These are phyloP conservation scores for Leccinum aurantiacum DNA, from an alignment of 768 basidiomycete genomes.

Conservation along the genomic window DNA sequence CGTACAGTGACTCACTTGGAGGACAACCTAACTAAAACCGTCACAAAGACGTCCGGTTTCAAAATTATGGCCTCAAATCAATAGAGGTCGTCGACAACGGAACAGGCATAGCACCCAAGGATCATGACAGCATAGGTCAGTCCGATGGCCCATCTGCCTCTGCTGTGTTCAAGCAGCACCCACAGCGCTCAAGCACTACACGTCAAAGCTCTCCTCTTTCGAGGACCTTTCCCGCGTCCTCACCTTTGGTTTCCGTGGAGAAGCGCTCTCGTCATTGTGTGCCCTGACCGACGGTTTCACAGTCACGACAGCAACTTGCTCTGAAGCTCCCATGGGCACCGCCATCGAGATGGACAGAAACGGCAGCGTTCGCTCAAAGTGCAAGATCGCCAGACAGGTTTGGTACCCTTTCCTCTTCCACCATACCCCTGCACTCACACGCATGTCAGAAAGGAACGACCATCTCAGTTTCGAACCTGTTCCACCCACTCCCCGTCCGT, in stretches of 20 bases:
- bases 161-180: background rate
- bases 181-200: slow-evolving; percentile 86
- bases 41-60: slow-evolving; percentile 81
- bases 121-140: slow-evolving; percentile 79
- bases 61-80: slow-evolving; percentile 76
- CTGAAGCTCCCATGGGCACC: slow-evolving; percentile 76
- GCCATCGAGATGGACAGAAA: slow-evolving; percentile 68
- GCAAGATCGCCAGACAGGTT: slow-evolving; percentile 78
- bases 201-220: slow-evolving; percentile 83
- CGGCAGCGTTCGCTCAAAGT: slow-evolving; percentile 58
- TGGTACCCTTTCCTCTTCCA: slow-evolving; percentile 14
- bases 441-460: slow-evolving; percentile 84
- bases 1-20: slow-evolving; percentile 20
- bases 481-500: slow-evolving; percentile 82
- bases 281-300: slow-evolving; percentile 70
- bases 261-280: slow-evolving; percentile 92
- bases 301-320: slow-evolving; percentile 70
- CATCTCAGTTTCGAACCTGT: slow-evolving; percentile 66
- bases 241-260: slow-evolving; percentile 95
- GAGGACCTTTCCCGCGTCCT: slow-evolving; percentile 67
- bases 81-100: slow-evolving; percentile 96
- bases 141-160: background rate
- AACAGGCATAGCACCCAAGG: slow-evolving; percentile 72
- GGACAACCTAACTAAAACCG: no score
- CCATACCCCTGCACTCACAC: background rate